Evolutionary conservation across 2,329 filamentous ascomycete species (phyloP), one percentile per base, ranked within the genome.

Genomic region (Coniochaeta prunicola): DNA sequence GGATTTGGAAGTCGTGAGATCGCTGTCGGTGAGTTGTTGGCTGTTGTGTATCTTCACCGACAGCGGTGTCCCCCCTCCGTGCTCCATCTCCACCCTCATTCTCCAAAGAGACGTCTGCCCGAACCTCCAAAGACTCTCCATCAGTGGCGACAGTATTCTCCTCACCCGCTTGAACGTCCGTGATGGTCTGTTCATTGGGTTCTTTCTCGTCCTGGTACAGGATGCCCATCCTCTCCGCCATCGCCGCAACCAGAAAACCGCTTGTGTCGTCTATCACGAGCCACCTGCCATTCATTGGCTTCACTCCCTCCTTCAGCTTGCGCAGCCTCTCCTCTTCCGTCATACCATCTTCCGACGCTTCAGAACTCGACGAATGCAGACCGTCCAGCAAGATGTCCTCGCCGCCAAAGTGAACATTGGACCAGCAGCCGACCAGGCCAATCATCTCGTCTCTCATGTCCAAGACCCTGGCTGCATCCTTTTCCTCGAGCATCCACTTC

Each of bases 201-300:
- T 73, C 69, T 0, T 68, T 64, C 10, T 76, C 69, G 1, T 70
- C 59, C 4, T 67, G 71, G 60, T 91, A 84, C 0, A 97, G 75
- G 19, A 96, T 84, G 1, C 90, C 91, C 88, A 96, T 93, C 61
- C 90, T 83, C 74, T 97, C 92, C 0, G 92, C 92, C 76, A 96
- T 80, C 0, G 91, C 88, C 4, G 90, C 92, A 3, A 92, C 86
- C 7, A 96, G 73, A 26, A 96, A 75, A 0, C 92, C 92, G 19
- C 90, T 89, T 0, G 91, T 94, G 59, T 97, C 92, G 67, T 97
- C 92, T 0, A 96, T 83, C 0, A 92, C 85, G 2, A 96, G 77
- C 84, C 91, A 96, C 56, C 91, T 71, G 5, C 78, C 79, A 13
- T 63, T 60, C 38, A 70, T 63, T 19, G 59, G 54, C 40, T 64